Conservation (phyloP, 768 basidiomycete species). For the Tricholoma flavovirens region DNA sequence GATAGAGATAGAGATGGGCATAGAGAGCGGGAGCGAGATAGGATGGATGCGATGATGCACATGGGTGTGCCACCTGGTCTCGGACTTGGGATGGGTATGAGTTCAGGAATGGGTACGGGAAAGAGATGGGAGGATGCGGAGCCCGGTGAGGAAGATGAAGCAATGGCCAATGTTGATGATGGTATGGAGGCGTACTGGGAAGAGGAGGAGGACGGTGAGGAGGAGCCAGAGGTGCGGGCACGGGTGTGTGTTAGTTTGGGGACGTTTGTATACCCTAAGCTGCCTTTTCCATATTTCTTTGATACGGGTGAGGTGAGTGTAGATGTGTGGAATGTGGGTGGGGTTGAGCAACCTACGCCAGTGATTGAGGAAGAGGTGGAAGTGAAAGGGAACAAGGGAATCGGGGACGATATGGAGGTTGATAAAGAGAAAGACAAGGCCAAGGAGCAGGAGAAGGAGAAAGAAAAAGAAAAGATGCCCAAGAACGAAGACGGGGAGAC, state of each 20-base stretch:
- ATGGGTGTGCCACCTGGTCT: not conserved
- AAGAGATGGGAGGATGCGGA: constrained; percentile 10
- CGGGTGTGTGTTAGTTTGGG: constrained; percentile 40
- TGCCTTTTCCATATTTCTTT: constrained; percentile 56
- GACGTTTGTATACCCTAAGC: constrained; percentile 50
- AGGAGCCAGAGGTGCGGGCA: constrained; percentile 1
- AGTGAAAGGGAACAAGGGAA: constrained; percentile 8
- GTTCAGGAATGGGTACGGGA: not conserved
- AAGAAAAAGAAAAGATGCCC: constrained; percentile 11
- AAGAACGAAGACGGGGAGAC: constrained; percentile 15
- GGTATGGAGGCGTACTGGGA: not conserved
- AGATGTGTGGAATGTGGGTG: not conserved
- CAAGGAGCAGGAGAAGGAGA: constrained; percentile 12
- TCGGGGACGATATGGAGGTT: constrained; percentile 14
- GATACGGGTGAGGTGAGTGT: constrained; percentile 12
- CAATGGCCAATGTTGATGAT: not conserved
- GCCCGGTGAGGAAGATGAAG: constrained; percentile 1
- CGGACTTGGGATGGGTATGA: not conserved
- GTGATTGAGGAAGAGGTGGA: constrained; percentile 9
- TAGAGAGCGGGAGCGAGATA: constrained; percentile 8
- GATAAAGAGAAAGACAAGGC: constrained; percentile 1
- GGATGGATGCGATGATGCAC: constrained; percentile 7
- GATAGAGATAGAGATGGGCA: constrained; percentile 6
- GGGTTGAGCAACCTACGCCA: constrained; percentile 13
- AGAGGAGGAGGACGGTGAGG: not conserved